These are phyloP conservation scores for Sungouiella blattae DNA, from an alignment of 805 yeast species.

Conservation along the genomic window DNA sequence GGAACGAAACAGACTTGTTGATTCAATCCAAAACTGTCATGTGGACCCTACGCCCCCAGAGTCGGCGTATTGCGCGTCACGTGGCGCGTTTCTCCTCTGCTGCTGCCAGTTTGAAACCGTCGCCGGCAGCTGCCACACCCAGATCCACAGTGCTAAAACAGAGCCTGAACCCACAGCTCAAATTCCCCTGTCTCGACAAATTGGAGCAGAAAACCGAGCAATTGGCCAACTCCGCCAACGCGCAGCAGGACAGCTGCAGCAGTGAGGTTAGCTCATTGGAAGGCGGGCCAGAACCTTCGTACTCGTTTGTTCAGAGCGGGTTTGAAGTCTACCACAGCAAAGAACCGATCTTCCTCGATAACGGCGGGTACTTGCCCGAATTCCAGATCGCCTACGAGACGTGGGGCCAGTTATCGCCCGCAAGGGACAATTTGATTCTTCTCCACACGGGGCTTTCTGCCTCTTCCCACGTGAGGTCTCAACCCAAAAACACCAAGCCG, in stretches of 20 bases:
- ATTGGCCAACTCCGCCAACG: constrained; percentile 19
- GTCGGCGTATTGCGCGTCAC: not conserved
- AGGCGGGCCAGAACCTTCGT: constrained; percentile 83
- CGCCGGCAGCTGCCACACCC: constrained; percentile 4
- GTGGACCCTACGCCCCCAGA: too few species aligned
- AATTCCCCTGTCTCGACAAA: constrained; percentile 84
- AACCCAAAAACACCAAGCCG: constrained; percentile 57
- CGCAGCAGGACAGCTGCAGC: not conserved
- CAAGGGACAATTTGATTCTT: constrained; percentile 67
- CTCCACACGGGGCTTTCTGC: constrained; percentile 92
- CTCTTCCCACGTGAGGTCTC: constrained; percentile 89
- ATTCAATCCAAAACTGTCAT: too few species aligned
- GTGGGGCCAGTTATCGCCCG: constrained; percentile 74
- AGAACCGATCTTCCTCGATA: constrained; percentile 68
- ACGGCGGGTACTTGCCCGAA: constrained; percentile 73
- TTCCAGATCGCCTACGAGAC: constrained; percentile 88
- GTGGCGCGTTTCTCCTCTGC: not conserved
- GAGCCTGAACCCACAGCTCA: constrained; percentile 54
- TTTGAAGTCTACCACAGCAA: constrained; percentile 54
- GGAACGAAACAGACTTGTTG: not conserved
- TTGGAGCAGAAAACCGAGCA: constrained; percentile 54
- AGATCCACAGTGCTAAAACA: too few species aligned
- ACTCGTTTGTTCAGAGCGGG: constrained; percentile 64
- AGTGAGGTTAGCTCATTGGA: constrained; percentile 39
- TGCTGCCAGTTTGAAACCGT: not conserved